Base-by-base conservation (phyloP, 2,329 filamentous ascomycete species). In the Aspergillus glaucus region DNA sequence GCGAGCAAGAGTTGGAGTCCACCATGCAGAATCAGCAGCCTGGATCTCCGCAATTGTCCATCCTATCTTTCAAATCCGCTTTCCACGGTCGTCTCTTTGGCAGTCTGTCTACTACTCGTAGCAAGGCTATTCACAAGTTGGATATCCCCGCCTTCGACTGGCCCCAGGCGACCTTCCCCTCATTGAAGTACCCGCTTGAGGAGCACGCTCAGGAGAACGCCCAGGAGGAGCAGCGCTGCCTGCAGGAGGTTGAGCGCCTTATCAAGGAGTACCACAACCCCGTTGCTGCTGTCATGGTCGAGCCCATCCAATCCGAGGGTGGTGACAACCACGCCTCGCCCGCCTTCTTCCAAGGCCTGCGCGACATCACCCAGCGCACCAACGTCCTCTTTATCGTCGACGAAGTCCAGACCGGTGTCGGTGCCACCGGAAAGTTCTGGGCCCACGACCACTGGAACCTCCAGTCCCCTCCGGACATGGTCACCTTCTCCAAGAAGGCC, bases 141-240 rank as follows among this genome's bases (percentile, higher is more conserved):
- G 90, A 95, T 66, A 95, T 95, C 60, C 90, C 90, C 21, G 88
- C 90, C 62, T 95, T 95, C 63, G 87, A 95, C 78, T 95, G 90
- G 90, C 90, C 90, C 24, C 88, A 92, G 69, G 89, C 89, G 15
- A 82, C 87, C 48, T 95, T 95, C 79, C 91, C 90, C 8, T 63
- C 75, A 55, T 80, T 94, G 65, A 91, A 91, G 72, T 95, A 95
- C 71, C 90, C 90, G 0, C 82, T 95, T 5, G 85, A 90, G 59
- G 76, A 88, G 57, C 82, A 93, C 69, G 85, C 71, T 19, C 81
- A 82, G 57, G 89, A 93, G 72, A 95, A 95, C 68, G 82, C 80
- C n/a, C 77, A 78, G 51, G 87, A 89, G 62, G 90, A 95, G 73
- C 77, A 87, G 59, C 85, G 85, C 54, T 87, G 88, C 62, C 79